A percentile compares a stretch with the other conserved stretches of the same genome.
Evolutionary conservation across 208 protist genomes (phyloP).

Genomic region (Crithidia sp.): DNA sequence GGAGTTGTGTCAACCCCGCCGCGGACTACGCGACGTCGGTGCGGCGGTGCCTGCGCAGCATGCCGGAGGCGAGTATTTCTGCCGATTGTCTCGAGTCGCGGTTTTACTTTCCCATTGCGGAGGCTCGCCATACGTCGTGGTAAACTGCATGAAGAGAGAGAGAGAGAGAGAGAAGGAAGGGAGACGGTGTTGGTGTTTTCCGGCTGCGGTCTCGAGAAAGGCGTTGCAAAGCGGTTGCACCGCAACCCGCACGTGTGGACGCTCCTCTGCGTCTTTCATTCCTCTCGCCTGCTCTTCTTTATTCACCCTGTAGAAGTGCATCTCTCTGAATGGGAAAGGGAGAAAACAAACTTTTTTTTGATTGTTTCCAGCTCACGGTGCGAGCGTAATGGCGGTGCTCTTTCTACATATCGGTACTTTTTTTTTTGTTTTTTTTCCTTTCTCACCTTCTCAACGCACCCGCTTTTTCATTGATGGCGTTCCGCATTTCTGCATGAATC

Average conservation of each 20-base stretch:
- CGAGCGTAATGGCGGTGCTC: not conserved
- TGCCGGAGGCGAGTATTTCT: conserved; percentile 26
- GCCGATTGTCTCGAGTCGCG: conserved; percentile 30
- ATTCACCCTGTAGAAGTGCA: too few species aligned
- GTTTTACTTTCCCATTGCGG: conserved; percentile 42
- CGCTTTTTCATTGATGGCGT: not conserved
- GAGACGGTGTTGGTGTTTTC: too few species aligned
- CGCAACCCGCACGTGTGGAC: too few species aligned
- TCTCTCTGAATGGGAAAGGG: too few species aligned
- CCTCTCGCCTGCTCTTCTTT: too few species aligned
- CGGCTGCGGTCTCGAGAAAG: too few species aligned
- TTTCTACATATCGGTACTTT: not conserved
- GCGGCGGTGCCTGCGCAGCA: conserved; percentile 38
- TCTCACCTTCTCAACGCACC: not conserved
- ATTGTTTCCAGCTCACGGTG: too few species aligned
- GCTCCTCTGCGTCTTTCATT: too few species aligned
- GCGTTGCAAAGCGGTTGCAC: too few species aligned
- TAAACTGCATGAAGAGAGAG: not conserved
- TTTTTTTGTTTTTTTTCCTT: not conserved
- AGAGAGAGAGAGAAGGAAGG: not conserved
- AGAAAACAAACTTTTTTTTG: too few species aligned
- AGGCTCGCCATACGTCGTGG: conserved; percentile 10
- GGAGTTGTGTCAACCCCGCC: conserved; percentile 37
- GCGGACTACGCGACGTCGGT: conserved; percentile 32
- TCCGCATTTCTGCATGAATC: not conserved